Base-by-base conservation (phyloP, 768 basidiomycete genomes). In the Ramaria rubella region DNA sequence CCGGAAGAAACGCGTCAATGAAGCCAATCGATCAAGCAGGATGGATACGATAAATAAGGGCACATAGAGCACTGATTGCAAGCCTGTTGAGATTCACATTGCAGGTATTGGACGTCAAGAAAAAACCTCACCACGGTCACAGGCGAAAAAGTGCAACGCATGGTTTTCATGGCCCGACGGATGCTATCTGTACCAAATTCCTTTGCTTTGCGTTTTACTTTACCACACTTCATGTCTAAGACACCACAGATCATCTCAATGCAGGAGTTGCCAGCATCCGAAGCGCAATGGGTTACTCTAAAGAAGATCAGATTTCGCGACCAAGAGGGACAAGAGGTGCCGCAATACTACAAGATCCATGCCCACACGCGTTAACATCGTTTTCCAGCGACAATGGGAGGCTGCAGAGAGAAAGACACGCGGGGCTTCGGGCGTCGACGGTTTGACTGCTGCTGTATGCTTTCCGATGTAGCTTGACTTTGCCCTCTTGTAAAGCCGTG, bases 251-350 rank as follows among this genome's bases (percentile, higher is more conserved):
- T 90, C 26, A 63, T 85, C 42, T 78, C 79, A 1, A 72, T 69
- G 1, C 70, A 76, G 14, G 79, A 81, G 29, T 70, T 87, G 61
- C 68, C 78, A 3, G 68, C 74, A 7, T 69, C 75, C 3, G 81
- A 83, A 42, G 83, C 86, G 58, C 86, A 77, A 73, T 96, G 92
- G 87, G 76, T 96, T 52, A 82, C 83, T 8, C 72, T 96, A 63
- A 87, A 88, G 69, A 87, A 85, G 70, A 82, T 95, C 61, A 78
- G 78, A 45, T 97, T 87, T 72, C 68, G 77, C 54, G 94, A 96
- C 73, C 77, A 83, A 60, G 81, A 83, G 12, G 92, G 93, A 2
- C 80, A 74, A 64, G 75, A 87, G 74, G 91, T 89, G 24, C 14
- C 46, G 36, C 30, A 24, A 31, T 24, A 57, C 44, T 52, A 21